Conservation (phyloP, 345 rosid species). For the Triadica sebifera region DNA sequence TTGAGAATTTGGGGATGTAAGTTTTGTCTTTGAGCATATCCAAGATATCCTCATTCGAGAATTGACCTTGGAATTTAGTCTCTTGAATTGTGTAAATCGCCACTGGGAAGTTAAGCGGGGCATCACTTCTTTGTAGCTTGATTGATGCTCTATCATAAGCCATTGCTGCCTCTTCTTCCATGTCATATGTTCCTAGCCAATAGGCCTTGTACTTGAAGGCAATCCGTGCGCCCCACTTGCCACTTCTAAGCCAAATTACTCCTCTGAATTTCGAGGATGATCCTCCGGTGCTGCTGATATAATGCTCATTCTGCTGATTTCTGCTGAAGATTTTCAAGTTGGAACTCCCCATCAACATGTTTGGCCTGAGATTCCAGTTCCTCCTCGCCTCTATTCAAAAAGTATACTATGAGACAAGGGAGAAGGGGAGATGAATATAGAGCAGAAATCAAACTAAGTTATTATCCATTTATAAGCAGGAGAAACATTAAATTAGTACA, state of each 20-base stretch:
- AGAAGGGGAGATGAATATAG: background rate
- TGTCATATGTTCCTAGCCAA: slow-evolving; percentile 29
- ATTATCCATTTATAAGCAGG: background rate
- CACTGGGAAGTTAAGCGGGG: too few species aligned
- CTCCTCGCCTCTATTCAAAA: background rate
- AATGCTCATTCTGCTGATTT: too few species aligned
- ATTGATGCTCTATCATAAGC: too few species aligned
- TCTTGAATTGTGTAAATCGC: too few species aligned
- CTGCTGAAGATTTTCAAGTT: background rate
- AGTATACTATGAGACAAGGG: background rate
- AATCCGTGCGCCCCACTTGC: slow-evolving; percentile 32
- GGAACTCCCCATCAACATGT: background rate
- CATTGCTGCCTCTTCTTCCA: slow-evolving; percentile 14
- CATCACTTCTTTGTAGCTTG: too few species aligned
- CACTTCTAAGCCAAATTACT: slow-evolving; percentile 16
- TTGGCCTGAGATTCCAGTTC: background rate
- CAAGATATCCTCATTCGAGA: too few species aligned
- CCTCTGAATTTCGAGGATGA: slow-evolving; percentile 26
- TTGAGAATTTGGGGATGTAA: too few species aligned
- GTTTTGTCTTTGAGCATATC: too few species aligned
- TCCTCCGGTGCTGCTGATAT: background rate
- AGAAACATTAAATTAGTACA: slow-evolving; percentile 3
- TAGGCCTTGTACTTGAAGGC: slow-evolving; percentile 21
- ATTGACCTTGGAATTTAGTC: too few species aligned
- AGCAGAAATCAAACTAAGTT: background rate